These are phyloP conservation scores for Adansonia gregorii DNA, from an alignment of 441 rosid genomes.

Conservation along the genomic window DNA sequence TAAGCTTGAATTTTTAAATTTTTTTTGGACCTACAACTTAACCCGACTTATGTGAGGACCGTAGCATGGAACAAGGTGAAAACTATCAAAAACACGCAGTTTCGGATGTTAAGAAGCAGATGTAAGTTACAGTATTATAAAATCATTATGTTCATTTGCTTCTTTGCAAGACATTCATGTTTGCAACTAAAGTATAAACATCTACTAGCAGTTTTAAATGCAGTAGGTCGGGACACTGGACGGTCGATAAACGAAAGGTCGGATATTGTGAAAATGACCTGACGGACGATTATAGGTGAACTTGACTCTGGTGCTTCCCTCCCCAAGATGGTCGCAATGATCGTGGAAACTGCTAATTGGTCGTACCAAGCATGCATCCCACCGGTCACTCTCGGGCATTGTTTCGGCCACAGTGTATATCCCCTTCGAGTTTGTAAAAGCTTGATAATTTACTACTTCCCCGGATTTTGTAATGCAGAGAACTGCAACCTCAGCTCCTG, in stretches of 20 bases:
- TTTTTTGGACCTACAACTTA: too few relatives aligned
- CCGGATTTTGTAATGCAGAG: constrained; percentile 93
- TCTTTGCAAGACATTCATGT: background rate
- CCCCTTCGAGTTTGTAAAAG: constrained; percentile 83
- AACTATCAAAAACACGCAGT: background rate
- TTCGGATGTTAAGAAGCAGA: background rate
- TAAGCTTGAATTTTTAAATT: too few relatives aligned
- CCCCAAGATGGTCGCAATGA: constrained; percentile 62
- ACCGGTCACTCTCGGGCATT: constrained; percentile 92
- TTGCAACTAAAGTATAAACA: background rate
- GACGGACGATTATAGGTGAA: constrained; percentile 79
- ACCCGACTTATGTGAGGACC: too few relatives aligned
- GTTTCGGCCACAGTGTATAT: constrained; percentile 89
- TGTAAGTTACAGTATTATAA: background rate
- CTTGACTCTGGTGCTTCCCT: constrained; percentile 70
- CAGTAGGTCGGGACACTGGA: constrained; percentile 65
- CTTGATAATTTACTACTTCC: constrained; percentile 91
- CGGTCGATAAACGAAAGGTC: constrained; percentile 71
- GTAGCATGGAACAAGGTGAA: background rate
- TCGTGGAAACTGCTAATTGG: constrained; percentile 89
- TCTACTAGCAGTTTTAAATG: constrained; percentile 25
- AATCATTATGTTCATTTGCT: background rate
- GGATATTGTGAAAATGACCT: constrained; percentile 69
- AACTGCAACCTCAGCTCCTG: constrained; percentile 97
- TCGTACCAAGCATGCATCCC: constrained; percentile 93